Evolutionary conservation across 2,329 filamentous ascomycete genomes (phyloP), one percentile per base, ranked within the genome.

Genomic region (Fusarium anguioides): DNA sequence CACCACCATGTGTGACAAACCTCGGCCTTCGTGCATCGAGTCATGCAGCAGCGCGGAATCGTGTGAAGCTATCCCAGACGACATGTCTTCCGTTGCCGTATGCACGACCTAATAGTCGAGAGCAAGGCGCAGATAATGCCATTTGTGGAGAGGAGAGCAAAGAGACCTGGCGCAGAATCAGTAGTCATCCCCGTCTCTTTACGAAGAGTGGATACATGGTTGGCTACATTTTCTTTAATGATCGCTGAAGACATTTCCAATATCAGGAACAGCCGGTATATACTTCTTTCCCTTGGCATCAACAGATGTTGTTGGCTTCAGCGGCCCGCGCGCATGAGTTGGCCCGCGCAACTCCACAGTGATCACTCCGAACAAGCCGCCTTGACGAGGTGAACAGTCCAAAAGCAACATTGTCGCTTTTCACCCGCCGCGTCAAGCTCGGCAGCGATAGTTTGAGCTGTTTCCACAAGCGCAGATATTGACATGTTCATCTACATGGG

Each of bases 241-340:
- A 55, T 53, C 69, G 54, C 54, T 58, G 50, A 46, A 56, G 44
- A 64, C 48, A 53, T 31, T 67, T 48, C 52, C 59, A 56, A 51
- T 65, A 71, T 64, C 67, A 67, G 63, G 47, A 66, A 71, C 62
- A 68, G 57, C 46, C 55, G 60, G 49, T 47, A 48, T 42, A 49
- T 47, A 29, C 51, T 61, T 39, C 44, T 49, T 61, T 39, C 44
- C 33, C 31, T 35, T 49, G 52, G 45, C 44, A 52, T 46, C 40
- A 50, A 45, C 41, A 50, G 24, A 27, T 49, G 36, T 41, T 64
- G 70, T 72, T 73, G 70, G 66, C 58, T 62, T 54, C 57, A 39
- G 65, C 59, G 55, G 56, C 48, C 48, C 63, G 60, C 65, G 62
- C 68, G 70, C 69, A 71, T 72, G 59, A 58, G 56, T 35, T 64